phyloP scores from a whole-genome alignment of 129 eudicot species.

The Logfia minima region DNA sequence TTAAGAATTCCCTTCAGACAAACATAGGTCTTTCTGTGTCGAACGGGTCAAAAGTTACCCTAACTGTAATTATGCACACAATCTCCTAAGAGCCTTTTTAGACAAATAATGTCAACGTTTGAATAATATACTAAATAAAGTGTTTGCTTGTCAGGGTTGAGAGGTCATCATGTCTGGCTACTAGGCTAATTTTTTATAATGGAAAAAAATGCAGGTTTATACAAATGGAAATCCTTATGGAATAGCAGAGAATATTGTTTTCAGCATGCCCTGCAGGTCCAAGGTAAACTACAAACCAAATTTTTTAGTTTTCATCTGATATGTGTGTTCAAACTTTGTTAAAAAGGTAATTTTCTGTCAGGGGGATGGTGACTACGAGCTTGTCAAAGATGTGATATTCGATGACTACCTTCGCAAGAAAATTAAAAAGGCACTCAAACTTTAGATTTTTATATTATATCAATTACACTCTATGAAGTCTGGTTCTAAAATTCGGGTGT shows the following conservation, averaged over 20 bases:
- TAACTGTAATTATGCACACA: background rate
- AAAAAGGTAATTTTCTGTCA: slow-evolving; percentile 18
- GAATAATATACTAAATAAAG: background rate
- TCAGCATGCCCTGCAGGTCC: slow-evolving; percentile 98
- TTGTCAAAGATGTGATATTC: slow-evolving; percentile 75
- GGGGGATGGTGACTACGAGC: slow-evolving; percentile 99
- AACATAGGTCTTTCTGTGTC: too few species aligned
- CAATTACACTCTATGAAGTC: slow-evolving; percentile 2
- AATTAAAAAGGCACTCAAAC: slow-evolving; percentile 61
- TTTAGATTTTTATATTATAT: background rate
- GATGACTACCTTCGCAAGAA: slow-evolving; percentile 77
- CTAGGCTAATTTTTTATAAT: slow-evolving; percentile 12
- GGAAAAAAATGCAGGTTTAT: slow-evolving; percentile 55
- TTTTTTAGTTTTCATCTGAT: background rate
- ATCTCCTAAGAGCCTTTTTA: background rate
- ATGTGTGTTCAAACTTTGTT: background rate
- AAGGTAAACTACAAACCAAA: slow-evolving; percentile 44
- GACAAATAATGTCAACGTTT: background rate
- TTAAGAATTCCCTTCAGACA: too few species aligned
- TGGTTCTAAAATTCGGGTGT: background rate
- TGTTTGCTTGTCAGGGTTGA: background rate
- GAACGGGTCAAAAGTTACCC: background rate
- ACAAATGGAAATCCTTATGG: slow-evolving; percentile 94
- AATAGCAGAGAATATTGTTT: slow-evolving; percentile 87
- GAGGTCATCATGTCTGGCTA: background rate